phyloP scores from a whole-genome alignment of 108 stramenopile genomes.

The Pseudonitzschia multiseries region DNA sequence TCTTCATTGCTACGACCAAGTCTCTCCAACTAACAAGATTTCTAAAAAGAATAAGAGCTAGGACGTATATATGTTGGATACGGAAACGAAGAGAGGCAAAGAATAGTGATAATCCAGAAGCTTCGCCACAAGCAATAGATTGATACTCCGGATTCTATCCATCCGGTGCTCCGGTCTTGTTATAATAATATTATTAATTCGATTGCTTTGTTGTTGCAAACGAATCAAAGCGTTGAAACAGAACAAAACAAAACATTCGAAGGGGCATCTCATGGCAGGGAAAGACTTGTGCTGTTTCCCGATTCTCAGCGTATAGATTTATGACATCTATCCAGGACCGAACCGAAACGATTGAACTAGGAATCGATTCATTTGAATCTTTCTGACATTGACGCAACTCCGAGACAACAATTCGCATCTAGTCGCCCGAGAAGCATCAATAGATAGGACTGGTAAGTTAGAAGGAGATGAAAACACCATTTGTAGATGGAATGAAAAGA shows the following conservation, averaged over 20 bases:
- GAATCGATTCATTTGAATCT: background rate
- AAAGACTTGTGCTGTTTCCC: background rate
- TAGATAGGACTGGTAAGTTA: background rate
- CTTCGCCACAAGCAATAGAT: too few relatives aligned
- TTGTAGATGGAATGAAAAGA: background rate
- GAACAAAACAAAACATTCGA: background rate
- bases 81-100: too few relatives aligned
- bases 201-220: constrained; percentile 1
- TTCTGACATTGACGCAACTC: background rate
- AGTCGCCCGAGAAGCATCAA: background rate
- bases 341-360: background rate
- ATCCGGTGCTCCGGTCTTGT: too few relatives aligned
- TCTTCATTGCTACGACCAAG: too few relatives aligned
- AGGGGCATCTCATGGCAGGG: background rate
- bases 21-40: too few relatives aligned
- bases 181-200: too few relatives aligned
- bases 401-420: background rate
- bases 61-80: too few relatives aligned
- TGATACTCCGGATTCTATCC: too few relatives aligned
- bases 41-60: too few relatives aligned
- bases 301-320: background rate
- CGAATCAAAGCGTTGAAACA: background rate
- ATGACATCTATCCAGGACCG: background rate
- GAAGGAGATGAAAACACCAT: background rate
- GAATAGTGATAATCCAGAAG: too few relatives aligned